Percentiles rank a stretch among this genome's conserved stretches.
phyloP scores from a whole-genome alignment of 2,329 filamentous ascomycete species.

The Aspergillus terreus region DNA sequence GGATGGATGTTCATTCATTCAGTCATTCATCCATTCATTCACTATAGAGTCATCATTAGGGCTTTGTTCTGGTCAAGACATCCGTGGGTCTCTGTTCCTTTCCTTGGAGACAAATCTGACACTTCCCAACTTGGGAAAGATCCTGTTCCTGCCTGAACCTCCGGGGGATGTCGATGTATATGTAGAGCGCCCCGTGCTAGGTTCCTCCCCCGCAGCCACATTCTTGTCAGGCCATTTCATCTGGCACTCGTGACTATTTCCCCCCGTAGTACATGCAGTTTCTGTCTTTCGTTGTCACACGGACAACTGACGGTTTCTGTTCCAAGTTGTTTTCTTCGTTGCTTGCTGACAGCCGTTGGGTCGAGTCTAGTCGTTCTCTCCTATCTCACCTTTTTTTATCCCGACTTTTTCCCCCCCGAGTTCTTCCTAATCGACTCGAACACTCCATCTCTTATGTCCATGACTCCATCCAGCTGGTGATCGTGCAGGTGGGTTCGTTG shows the following conservation, averaged over 20 bases:
- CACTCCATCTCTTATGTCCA: too few relatives aligned
- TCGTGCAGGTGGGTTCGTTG: neutral
- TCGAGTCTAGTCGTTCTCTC: too few relatives aligned
- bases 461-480: neutral
- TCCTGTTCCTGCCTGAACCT: too few relatives aligned
- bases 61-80: too few relatives aligned
- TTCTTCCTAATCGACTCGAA: too few relatives aligned
- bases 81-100: neutral
- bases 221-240: conserved; percentile 7
- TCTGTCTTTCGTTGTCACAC: conserved; percentile 1
- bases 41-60: too few relatives aligned
- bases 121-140: neutral
- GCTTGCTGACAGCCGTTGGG: neutral
- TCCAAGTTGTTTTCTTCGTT: neutral
- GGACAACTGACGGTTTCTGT: conserved; percentile 2
- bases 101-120: neutral
- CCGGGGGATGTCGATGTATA: neutral
- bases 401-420: too few relatives aligned
- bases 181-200: neutral
- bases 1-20: too few relatives aligned
- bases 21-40: too few relatives aligned
- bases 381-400: too few relatives aligned
- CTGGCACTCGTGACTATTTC: conserved; percentile 2
- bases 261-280: conserved; percentile 2
- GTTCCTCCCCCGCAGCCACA: conserved; percentile 4